Percentiles rank a stretch among this genome's conserved stretches.
These are phyloP conservation scores for Gentiana macrophylla DNA, from an alignment of 257 asterid species.

Conservation along the genomic window DNA sequence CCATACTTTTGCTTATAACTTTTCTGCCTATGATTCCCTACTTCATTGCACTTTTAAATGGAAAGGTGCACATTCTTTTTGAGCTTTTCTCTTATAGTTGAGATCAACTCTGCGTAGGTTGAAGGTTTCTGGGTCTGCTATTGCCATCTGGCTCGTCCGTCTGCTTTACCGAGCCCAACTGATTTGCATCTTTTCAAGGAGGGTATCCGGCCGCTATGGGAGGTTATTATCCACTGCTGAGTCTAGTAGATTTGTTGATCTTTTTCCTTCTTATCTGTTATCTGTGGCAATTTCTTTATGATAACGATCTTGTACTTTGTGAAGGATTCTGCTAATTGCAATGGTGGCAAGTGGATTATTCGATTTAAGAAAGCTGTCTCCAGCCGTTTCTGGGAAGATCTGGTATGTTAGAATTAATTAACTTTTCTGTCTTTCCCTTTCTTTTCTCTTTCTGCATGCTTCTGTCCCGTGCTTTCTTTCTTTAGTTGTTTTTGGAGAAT, in stretches of 20 bases:
- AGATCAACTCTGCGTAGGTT: constrained; percentile 36
- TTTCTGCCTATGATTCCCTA: neutral
- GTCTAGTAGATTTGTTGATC: neutral
- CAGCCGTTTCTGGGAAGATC: constrained; percentile 99
- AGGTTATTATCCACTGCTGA: constrained; percentile 40
- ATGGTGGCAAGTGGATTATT: constrained; percentile 97
- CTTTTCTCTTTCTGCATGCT: no score
- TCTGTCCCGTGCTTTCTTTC: neutral
- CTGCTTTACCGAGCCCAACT: constrained; percentile 81
- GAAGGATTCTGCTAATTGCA: constrained; percentile 92
- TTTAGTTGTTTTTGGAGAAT: neutral
- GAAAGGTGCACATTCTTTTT: constrained; percentile 5
- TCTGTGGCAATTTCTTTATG: constrained; percentile 3
- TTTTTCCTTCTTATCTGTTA: neutral
- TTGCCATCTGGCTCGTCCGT: constrained; percentile 87
- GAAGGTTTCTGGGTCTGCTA: constrained; percentile 96
- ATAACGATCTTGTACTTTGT: neutral
- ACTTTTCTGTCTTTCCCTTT: neutral
- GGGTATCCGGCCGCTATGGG: constrained; percentile 97
- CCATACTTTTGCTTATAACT: neutral
- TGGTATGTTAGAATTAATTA: constrained; percentile 37
- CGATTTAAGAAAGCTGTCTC: constrained; percentile 87
- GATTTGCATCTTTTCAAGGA: constrained; percentile 97
- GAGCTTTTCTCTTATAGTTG: constrained; percentile 5
- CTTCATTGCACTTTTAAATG: neutral